Evolutionary conservation across 306 rosid species (phyloP).

Genomic region (Rosa chinensis): DNA sequence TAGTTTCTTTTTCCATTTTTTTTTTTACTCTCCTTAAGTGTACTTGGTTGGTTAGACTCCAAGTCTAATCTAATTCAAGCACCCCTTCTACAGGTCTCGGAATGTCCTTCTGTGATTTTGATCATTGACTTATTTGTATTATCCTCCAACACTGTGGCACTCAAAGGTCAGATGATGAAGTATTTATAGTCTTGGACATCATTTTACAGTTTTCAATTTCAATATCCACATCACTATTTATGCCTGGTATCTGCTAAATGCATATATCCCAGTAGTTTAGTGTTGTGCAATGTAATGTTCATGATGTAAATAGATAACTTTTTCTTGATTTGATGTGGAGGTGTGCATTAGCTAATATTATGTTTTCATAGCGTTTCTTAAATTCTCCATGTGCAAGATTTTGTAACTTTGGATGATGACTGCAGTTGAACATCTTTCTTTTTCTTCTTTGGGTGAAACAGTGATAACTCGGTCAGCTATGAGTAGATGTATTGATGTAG

Average conservation of each 20-base stretch:
- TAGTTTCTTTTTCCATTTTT: neutral
- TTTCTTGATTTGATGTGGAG: neutral
- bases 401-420: neutral
- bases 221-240: neutral
- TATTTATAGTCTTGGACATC: neutral
- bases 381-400: neutral
- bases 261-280: neutral
- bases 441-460: slow-evolving; percentile 32
- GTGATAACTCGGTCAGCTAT: slow-evolving; percentile 64
- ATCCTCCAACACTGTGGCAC: slow-evolving; percentile 77
- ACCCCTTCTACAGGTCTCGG: slow-evolving; percentile 70
- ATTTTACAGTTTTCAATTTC: neutral
- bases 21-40: neutral
- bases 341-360: neutral
- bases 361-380: neutral
- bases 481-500: too few species aligned
- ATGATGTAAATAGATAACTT: neutral
- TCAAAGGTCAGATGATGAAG: slow-evolving; percentile 58
- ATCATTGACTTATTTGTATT: slow-evolving; percentile 75
- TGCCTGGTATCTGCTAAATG: neutral
- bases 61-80: slow-evolving; percentile 23
- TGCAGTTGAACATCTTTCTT: slow-evolving; percentile 1
- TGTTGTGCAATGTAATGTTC: neutral
- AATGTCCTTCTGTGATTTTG: slow-evolving; percentile 75
- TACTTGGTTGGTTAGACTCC: neutral